Percentiles rank a stretch among this genome's conserved stretches.
These are phyloP conservation scores for Ceriops zippeliana DNA, from an alignment of 345 rosid species.

Conservation along the genomic window DNA sequence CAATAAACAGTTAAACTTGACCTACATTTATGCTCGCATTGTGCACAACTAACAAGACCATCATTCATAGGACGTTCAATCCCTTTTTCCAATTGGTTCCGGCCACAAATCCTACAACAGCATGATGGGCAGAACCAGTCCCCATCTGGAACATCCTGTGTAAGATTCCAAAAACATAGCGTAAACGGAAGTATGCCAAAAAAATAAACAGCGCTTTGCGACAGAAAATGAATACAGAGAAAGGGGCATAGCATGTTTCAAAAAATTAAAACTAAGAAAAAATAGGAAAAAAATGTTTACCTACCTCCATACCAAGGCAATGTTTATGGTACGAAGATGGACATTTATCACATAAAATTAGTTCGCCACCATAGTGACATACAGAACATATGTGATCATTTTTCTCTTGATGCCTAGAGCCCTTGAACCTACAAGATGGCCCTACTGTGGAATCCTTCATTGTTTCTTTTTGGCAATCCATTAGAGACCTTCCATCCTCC, in stretches of 20 bases:
- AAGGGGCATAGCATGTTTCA: no score
- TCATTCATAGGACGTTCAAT: slow-evolving; percentile 23
- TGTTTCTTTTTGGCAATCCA: slow-evolving; percentile 50
- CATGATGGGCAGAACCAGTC: slow-evolving; percentile 91
- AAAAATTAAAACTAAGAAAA: no score
- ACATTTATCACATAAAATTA: slow-evolving; percentile 71
- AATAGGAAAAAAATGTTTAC: not conserved
- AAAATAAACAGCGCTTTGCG: no score
- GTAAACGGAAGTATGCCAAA: not conserved
- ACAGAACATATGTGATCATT: slow-evolving; percentile 64
- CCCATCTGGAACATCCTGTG: slow-evolving; percentile 66
- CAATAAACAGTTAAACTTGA: slow-evolving; percentile 19
- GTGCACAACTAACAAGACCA: slow-evolving; percentile 44
- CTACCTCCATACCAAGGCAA: slow-evolving; percentile 61
- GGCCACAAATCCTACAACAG: slow-evolving; percentile 58
- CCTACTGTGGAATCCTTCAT: slow-evolving; percentile 21
- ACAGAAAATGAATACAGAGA: no score
- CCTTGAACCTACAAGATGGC: slow-evolving; percentile 24
- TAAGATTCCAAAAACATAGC: not conserved
- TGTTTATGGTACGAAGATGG: slow-evolving; percentile 76
- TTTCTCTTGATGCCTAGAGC: slow-evolving; percentile 29
- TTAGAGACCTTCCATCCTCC: slow-evolving; percentile 75
- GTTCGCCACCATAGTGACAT: slow-evolving; percentile 79
- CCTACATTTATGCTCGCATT: slow-evolving; percentile 66
- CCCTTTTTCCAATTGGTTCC: slow-evolving; percentile 28